Evolutionary conservation across 2,329 filamentous ascomycete species (phyloP).

Genomic region (Pseudogymnoascus sp.): DNA sequence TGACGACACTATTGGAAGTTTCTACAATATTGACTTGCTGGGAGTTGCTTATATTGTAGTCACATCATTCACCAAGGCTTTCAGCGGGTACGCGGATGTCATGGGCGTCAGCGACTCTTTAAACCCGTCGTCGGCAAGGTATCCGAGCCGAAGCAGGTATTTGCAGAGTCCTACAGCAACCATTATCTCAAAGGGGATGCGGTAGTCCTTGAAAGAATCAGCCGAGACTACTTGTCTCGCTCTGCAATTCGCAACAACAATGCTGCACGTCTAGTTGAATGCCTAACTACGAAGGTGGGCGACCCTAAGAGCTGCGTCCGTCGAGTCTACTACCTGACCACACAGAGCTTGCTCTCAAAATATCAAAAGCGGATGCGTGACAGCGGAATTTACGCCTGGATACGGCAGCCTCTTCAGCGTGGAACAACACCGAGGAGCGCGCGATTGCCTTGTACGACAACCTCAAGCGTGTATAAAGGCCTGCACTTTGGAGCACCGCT

Average conservation of each 20-base stretch:
- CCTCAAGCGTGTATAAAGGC: conserved; percentile 40
- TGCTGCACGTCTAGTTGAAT: conserved; percentile 33
- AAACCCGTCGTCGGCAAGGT: conserved; percentile 38
- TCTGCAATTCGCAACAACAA: conserved; percentile 36
- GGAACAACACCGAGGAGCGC: conserved; percentile 32
- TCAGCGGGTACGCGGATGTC: conserved; percentile 48
- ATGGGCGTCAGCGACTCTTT: conserved; percentile 45
- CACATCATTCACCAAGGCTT: conserved; percentile 49
- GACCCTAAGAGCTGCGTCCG: conserved; percentile 25
- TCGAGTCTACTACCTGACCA: conserved; percentile 38
- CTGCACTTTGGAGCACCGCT: conserved; percentile 47
- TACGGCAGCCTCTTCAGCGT: conserved; percentile 48
- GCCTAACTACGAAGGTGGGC: conserved; percentile 27
- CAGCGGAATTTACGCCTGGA: conserved; percentile 41
- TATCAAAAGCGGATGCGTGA: conserved; percentile 25
- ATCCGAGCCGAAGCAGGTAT: conserved; percentile 30
- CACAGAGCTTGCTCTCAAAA: conserved; percentile 14
- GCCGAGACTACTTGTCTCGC: conserved; percentile 35
- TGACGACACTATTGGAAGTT: conserved; percentile 32
- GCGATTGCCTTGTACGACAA: conserved; percentile 42
- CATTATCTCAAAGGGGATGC: conserved; percentile 43
- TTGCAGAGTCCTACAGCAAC: conserved; percentile 31
- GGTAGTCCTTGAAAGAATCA: conserved; percentile 37
- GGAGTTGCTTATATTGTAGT: conserved; percentile 41
- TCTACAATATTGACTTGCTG: conserved; percentile 38